Base-by-base conservation (phyloP, 306 rosid genomes). In the Trifolium fragiferum region DNA sequence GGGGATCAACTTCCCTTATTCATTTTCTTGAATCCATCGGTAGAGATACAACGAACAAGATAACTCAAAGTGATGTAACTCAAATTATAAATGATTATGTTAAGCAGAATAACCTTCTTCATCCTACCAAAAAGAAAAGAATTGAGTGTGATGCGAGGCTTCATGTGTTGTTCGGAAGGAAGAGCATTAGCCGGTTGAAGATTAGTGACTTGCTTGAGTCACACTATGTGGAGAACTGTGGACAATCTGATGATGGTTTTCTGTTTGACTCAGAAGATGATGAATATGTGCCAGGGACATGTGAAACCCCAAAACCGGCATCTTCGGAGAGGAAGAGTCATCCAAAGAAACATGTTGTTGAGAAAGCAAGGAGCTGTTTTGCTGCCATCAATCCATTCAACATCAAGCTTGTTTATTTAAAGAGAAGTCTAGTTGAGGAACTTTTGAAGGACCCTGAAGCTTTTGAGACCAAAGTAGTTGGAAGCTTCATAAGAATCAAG, bases 401-500 rank as follows among this genome's bases (percentile, higher is more conserved):
- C 64, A 73, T 93, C 73, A 86, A 86, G 80, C 92, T 93, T 66
- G 86, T 90, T 58, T 90, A 89, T 67, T 68, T 93, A 66, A 87
- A 70, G 81, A 87, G 68, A 75, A 85, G 90, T 79, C 76, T 90
- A 43, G 91, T 89, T 68, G 80, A 85, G 81, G 79, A 84, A 16
- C 86, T 93, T 76, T 69, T 87, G 19, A 84, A 82, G 78, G 91
- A 84, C 63, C 82, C 72, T 62, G 82, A 78, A 76, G 74, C 78
- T 57, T 84, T 86, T 61, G 92, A 90, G 80, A 59, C 50, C n/a
- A 93, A 93, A 78, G 79, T 93, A 59, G 79, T 84, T 64, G 92
- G 98, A 65, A 88, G 96, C 79, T 86, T 89, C 82, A 83, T 93
- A 65, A 86, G 96, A 84, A 84, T 82, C 64, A 93, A 74, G 80